Evolutionary conservation across 306 rosid genomes (phyloP), one percentile per base, ranked within the genome.

Genomic region (cucumber (Cucumis sativus)): DNA sequence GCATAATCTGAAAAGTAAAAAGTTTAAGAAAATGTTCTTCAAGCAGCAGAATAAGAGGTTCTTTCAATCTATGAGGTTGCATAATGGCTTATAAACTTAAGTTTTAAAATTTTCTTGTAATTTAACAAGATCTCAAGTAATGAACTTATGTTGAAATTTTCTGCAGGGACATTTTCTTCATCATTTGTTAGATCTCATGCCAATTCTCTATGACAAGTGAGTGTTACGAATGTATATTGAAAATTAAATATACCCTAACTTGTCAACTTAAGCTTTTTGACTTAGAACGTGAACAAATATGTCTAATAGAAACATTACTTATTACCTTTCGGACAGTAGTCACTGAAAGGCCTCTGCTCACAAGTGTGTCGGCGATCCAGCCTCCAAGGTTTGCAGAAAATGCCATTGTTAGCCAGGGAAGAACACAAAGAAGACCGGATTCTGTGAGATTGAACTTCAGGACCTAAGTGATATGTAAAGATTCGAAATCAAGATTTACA

Each of bases 401-500:
- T 47, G 98, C 98, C 98, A 95, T 95, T 74, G 91, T 88, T 35
- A 95, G 79, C 98, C 98, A 95, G 2, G 98, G 98, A 71, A 92
- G 78, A 80, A 92, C 97, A 52, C 98, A 89, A 87, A 92, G 78
- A 59, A 92, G 88, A 76, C 97, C 98, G 21, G 99, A 96, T 85
- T 96, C 98, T 35, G 96, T 92, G 80, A 96, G 99, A 78, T 89
- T 92, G 90, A 96, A 96, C 98, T 96, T 96, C 92, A 96, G 84
- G 76, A 96, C 99, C 99, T 96, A 62, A 84, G 78, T 82, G 28
- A 49, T 78, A 79, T 81, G 61, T 61, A 45, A 43, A 62, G 45
- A 77, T 59, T 60, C 73, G 43, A 73, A 72, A 73, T 73, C 59
- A 73, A 47, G 60, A 47, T 49, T 47, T 49, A 49, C 56, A 69